These are phyloP conservation scores for Conidiobolus incongruus DNA, from an alignment of 371 early-diverging fungal genomes.

Conservation along the genomic window DNA sequence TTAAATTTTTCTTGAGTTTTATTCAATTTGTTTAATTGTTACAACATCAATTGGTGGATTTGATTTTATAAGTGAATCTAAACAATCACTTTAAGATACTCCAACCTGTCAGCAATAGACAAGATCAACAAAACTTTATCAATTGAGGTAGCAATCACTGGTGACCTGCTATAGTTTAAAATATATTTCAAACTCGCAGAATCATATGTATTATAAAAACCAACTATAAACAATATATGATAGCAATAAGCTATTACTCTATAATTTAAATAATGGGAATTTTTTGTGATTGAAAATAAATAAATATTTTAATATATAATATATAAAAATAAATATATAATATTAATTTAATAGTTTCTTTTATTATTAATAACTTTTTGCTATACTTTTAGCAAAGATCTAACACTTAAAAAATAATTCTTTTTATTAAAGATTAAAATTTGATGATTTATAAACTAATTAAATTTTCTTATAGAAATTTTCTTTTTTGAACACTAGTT, in stretches of 20 bases:
- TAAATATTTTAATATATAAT: too few relatives aligned
- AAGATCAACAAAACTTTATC: conserved; percentile 61
- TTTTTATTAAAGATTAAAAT: too few relatives aligned
- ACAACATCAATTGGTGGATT: conserved; percentile 5
- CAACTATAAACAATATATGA: conserved; percentile 43
- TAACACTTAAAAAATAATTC: too few relatives aligned
- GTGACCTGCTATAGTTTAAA: conserved; percentile 41
- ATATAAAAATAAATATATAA: too few relatives aligned
- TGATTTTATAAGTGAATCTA: conserved; percentile 35
- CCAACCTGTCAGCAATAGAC: conserved; percentile 20
- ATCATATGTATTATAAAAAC: conserved; percentile 92
- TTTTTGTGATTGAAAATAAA: too few relatives aligned
- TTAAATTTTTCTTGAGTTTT: conserved; percentile 9
- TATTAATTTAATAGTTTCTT: too few relatives aligned
- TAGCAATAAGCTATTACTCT: conserved; percentile 23
- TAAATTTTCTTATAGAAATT: too few relatives aligned
- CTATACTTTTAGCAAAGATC: too few relatives aligned
- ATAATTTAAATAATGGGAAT: too few relatives aligned
- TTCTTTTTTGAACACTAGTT: too few relatives aligned
- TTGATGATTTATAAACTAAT: too few relatives aligned
- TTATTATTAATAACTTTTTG: too few relatives aligned
- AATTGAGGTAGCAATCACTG: conserved; percentile 38
- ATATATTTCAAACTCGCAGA: conserved; percentile 41
- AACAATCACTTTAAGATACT: conserved; percentile 40
- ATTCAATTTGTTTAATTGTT: background rate